These are phyloP conservation scores for Breynia disticha DNA, from an alignment of 441 rosid genomes.

Conservation along the genomic window DNA sequence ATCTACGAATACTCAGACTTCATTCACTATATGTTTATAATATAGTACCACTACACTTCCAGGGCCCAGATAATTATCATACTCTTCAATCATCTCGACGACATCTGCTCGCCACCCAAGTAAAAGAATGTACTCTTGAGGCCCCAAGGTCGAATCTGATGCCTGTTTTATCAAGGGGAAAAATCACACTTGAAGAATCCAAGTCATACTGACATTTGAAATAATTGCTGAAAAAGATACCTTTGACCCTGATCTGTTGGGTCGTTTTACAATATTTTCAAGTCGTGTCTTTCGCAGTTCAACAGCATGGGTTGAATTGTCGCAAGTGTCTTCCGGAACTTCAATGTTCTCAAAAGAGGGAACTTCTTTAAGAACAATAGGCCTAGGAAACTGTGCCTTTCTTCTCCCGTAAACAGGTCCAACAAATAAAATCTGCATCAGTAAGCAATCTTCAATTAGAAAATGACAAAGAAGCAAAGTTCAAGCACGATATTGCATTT, in stretches of 20 bases:
- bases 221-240: constrained; percentile 31
- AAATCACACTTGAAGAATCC: constrained; percentile 7
- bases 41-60: constrained; percentile 90
- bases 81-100: constrained; percentile 81
- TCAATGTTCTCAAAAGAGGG: constrained; percentile 17
- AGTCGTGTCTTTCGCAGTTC: constrained; percentile 43
- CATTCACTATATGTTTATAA: too few species aligned
- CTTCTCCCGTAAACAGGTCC: constrained; percentile 57
- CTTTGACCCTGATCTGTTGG: constrained; percentile 58
- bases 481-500: too few species aligned
- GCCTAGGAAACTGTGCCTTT: constrained; percentile 34
- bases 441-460: too few species aligned
- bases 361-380: constrained; percentile 30
- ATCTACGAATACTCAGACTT: too few species aligned
- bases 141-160: constrained; percentile 59
- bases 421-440: constrained; percentile 52
- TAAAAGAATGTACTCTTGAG: constrained; percentile 71
- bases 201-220: constrained; percentile 8
- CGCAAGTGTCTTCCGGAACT: constrained; percentile 22
- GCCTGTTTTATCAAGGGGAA: constrained; percentile 34
- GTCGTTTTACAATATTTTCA: constrained; percentile 43
- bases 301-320: constrained; percentile 22
- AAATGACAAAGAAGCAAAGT: too few species aligned
- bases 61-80: constrained; percentile 95
- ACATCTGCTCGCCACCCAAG: constrained; percentile 96